Base-by-base conservation (phyloP, 2,329 filamentous ascomycete species). In the Sphaceloma murrayae region DNA sequence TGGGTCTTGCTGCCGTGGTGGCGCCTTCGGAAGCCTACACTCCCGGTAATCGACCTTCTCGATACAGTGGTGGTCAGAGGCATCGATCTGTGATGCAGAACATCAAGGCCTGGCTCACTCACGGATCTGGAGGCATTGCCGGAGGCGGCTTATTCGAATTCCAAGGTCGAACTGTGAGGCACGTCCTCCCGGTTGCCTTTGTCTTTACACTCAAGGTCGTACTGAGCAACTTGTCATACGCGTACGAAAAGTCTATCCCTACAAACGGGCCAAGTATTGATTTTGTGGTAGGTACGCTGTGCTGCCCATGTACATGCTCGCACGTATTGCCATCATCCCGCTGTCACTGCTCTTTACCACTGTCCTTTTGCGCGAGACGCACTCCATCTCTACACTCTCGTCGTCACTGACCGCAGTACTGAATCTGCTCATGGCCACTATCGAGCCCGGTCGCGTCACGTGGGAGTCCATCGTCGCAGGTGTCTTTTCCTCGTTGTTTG, bases 121-220 rank as follows among this genome's bases (percentile, higher is more conserved):
- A 60, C 45, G 63, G 64, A 8, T 65, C 63, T 0, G 67, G 68
- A 3, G 68, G 69, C 11, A 71, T 72, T 48, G 67, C 70, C 22
- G 70, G 71, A n/a, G 71, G 70, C 13, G 69, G 72, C 6, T 52
- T 74, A 2, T 69, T 75, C 45, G 71, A 73, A 49, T 72, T 74
- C 44, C 68, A 74, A 45, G 59, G 58, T 48, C 54, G 60, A 29
- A 61, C 67, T n/a, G 69, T 64, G 1, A 66, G 64, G 48, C 65
- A 67, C 45, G 67, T 69, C 14, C 55, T 73, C 1, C 70, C 69
- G 9, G 55, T 72, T 6, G 67, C 71, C 1, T 55, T 70, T 9
- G 62, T 73, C 38, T 74, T 69, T 48, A 59, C 72, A 18, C 62
- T 64, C 19, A 73, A 71, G 51, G 62, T 73, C 21, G 58, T 70